Evolutionary conservation across 2,329 filamentous ascomycete species (phyloP).

Genomic region (Phialophora tarda): DNA sequence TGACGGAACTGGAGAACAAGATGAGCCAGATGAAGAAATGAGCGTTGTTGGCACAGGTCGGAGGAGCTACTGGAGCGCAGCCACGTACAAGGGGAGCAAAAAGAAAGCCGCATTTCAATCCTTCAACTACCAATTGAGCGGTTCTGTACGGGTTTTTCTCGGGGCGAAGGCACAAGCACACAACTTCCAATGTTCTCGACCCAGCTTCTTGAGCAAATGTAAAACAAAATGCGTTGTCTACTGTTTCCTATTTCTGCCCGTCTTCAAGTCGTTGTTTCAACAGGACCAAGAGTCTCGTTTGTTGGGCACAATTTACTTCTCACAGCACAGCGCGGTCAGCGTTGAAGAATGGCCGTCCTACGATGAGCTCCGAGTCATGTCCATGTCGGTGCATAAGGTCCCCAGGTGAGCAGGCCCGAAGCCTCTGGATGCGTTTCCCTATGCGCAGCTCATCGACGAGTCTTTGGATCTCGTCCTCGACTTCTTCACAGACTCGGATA

Average conservation of each 20-base stretch:
- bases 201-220: conserved; percentile 12
- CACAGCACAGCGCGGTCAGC: neutral
- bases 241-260: neutral
- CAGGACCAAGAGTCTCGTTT: neutral
- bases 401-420: neutral
- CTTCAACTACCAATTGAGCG: neutral
- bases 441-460: neutral
- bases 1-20: conserved; percentile 80
- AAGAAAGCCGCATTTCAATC: neutral
- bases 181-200: conserved; percentile 5
- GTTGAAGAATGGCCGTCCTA: neutral
- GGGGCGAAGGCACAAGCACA: conserved; percentile 2
- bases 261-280: neutral
- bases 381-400: neutral
- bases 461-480: neutral
- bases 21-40: conserved; percentile 58
- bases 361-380: neutral
- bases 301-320: neutral
- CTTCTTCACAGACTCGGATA: neutral
- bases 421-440: neutral
- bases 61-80: neutral
- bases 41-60: neutral
- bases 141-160: conserved; percentile 7
- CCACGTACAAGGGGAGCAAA: neutral
- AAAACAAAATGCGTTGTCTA: neutral